Evolutionary conservation across 192 early-diverging fungal genomes (phyloP).

Genomic region (Funneliformis geosporum): DNA sequence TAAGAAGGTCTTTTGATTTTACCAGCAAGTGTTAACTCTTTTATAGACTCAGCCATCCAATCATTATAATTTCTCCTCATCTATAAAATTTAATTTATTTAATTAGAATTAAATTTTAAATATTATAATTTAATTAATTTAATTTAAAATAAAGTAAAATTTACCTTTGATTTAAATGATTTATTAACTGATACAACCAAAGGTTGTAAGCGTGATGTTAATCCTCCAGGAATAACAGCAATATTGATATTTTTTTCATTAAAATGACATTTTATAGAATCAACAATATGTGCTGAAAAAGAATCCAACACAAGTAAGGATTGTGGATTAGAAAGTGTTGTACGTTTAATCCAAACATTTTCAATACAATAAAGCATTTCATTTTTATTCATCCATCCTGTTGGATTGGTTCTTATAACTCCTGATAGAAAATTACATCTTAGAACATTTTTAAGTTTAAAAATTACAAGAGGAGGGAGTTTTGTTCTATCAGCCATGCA

Average conservation of each 20-base stretch:
- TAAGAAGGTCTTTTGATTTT: background rate
- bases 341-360: background rate
- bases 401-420: background rate
- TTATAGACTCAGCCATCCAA: background rate
- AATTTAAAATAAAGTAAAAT: background rate
- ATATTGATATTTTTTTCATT: no score
- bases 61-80: background rate
- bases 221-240: no score
- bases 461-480: background rate
- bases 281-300: background rate
- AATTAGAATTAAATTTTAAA: no score
- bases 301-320: background rate
- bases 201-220: no score
- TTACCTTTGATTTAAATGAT: background rate
- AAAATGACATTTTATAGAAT: no score
- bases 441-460: slow-evolving; percentile 12
- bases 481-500: slow-evolving; percentile 17
- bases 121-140: no score
- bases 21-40: background rate
- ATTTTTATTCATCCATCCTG: slow-evolving; percentile 14
- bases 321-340: background rate
- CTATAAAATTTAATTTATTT: no score
- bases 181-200: background rate
- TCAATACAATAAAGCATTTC: slow-evolving; percentile 16
- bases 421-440: background rate